A percentile compares a stretch with the other conserved stretches of the same genome.
Conservation (phyloP, 169 alveolate species). For the Plasmodium berghei region DNA sequence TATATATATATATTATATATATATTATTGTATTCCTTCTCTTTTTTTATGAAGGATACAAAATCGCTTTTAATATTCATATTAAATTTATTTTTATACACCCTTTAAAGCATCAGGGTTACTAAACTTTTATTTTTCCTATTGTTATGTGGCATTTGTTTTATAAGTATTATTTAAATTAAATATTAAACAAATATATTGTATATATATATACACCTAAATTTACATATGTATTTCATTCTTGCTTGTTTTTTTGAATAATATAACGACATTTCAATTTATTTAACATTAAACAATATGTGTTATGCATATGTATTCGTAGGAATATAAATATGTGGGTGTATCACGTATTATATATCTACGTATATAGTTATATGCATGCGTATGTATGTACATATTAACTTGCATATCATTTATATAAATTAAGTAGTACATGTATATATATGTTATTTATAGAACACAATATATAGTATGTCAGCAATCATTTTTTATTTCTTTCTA, state of each 20-base stretch:
- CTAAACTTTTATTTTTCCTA: too few relatives aligned
- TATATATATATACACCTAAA: conserved; percentile 1
- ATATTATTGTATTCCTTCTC: too few relatives aligned
- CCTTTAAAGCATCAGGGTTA: too few relatives aligned
- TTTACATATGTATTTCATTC: neutral
- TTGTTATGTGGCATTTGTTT: too few relatives aligned
- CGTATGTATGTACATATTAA: neutral
- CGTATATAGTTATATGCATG: neutral
- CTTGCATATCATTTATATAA: neutral
- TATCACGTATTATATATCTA: too few relatives aligned
- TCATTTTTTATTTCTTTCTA: neutral
- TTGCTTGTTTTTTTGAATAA: neutral
- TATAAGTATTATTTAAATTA: too few relatives aligned
- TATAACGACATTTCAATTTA: neutral
- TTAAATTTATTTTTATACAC: too few relatives aligned
- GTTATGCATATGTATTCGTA: neutral
- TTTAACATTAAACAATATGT: neutral
- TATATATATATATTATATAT: too few relatives aligned
- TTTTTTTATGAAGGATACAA: too few relatives aligned
- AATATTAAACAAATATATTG: too few relatives aligned
- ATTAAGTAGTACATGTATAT: neutral
- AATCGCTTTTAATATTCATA: too few relatives aligned
- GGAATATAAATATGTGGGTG: neutral
- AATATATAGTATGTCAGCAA: neutral
- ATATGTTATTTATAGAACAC: neutral